Conservation (phyloP, 2,329 filamentous ascomycete genomes). For the Apiospora aurea region DNA sequence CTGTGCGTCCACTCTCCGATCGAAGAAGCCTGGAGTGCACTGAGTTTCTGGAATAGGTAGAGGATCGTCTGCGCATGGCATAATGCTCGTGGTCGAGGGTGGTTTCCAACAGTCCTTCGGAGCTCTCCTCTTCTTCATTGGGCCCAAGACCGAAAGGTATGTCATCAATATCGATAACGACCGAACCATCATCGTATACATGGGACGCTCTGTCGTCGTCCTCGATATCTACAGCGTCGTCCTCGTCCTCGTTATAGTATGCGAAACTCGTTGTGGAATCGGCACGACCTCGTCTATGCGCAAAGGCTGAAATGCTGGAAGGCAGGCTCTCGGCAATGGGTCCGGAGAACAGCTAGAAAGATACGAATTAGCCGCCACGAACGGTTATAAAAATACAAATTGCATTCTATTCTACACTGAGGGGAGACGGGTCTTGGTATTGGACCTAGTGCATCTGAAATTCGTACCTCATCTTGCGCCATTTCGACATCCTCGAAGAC, state of each 20-base stretch:
- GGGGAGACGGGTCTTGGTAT: neutral
- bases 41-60: slow-evolving; percentile 63
- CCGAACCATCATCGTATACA: slow-evolving; percentile 48
- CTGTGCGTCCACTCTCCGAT: slow-evolving; percentile 73
- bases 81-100: slow-evolving; percentile 53
- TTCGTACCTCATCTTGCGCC: slow-evolving; percentile 87
- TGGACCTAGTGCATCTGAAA: slow-evolving; percentile 17
- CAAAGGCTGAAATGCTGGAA: slow-evolving; percentile 90
- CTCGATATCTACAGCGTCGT: slow-evolving; percentile 56
- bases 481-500: slow-evolving; percentile 97
- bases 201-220: slow-evolving; percentile 41
- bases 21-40: slow-evolving; percentile 72
- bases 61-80: slow-evolving; percentile 66
- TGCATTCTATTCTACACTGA: neutral
- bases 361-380: slow-evolving; percentile 22
- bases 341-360: slow-evolving; percentile 77
- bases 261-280: slow-evolving; percentile 90
- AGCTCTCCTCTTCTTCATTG: slow-evolving; percentile 45
- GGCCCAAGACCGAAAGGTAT: slow-evolving; percentile 40
- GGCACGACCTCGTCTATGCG: slow-evolving; percentile 79
- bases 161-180: slow-evolving; percentile 41
- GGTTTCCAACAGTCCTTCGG: slow-evolving; percentile 51
- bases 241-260: slow-evolving; percentile 79
- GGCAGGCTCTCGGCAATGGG: slow-evolving; percentile 96
- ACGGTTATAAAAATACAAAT: neutral